phyloP scores from a whole-genome alignment of 345 rosid species.

The Eucalyptus sp. region DNA sequence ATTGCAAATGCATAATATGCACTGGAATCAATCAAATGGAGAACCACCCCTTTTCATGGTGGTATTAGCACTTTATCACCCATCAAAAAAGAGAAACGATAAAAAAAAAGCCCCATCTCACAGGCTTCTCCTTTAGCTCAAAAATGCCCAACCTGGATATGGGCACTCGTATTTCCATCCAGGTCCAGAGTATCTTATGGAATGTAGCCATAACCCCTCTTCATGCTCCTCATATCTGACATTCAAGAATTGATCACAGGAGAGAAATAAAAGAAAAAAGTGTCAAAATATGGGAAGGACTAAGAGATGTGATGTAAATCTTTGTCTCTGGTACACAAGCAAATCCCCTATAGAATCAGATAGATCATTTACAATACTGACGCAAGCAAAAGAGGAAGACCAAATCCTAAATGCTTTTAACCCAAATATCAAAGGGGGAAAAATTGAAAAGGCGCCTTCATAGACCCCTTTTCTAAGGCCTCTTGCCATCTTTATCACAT shows the following conservation, averaged over 20 bases:
- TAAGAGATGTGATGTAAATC: background rate
- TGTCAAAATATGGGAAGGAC: background rate
- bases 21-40: background rate
- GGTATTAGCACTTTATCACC: background rate
- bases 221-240: slow-evolving; percentile 51
- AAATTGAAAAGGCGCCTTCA: background rate
- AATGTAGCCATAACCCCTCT: slow-evolving; percentile 74
- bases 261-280: background rate
- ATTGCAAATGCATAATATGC: background rate
- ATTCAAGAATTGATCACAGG: background rate
- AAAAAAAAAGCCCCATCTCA: background rate
- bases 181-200: slow-evolving; percentile 64
- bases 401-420: background rate
- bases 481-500: background rate
- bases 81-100: background rate
- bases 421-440: background rate
- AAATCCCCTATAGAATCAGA: background rate
- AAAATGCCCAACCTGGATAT: slow-evolving; percentile 64
- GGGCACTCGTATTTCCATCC: slow-evolving; percentile 75
- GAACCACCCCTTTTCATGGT: background rate
- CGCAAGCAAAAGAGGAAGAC: background rate
- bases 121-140: background rate
- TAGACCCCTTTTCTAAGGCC: background rate
- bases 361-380: background rate
- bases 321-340: background rate